phyloP scores from a whole-genome alignment of 805 yeast genomes.

The Myxozyma geophila region DNA sequence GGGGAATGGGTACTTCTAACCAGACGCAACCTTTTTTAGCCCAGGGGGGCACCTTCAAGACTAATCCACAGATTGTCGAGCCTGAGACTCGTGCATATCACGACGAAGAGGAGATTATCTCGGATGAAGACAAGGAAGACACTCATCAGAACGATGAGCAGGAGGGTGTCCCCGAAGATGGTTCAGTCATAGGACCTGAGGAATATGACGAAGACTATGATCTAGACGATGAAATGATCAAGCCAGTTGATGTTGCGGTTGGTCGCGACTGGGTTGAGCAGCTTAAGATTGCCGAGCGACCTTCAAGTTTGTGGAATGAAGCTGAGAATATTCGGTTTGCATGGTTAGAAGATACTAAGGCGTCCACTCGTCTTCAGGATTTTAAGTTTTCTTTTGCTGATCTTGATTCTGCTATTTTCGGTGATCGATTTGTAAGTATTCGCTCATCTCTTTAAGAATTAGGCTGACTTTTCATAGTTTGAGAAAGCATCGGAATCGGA shows the following conservation, averaged over 20 bases:
- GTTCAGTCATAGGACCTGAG: not conserved
- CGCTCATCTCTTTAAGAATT: no score
- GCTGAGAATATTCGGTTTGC: conserved; percentile 16
- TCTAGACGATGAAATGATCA: conserved; percentile 7
- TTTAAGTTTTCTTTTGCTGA: conserved; percentile 44
- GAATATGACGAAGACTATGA: conserved; percentile 13
- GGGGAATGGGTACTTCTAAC: conserved; percentile 19
- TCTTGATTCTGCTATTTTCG: conserved; percentile 57
- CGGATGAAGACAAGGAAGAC: conserved; percentile 21
- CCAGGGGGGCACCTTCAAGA: conserved; percentile 12
- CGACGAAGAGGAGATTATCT: conserved; percentile 6
- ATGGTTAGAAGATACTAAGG: conserved; percentile 2
- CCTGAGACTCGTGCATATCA: not conserved
- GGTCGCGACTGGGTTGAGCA: conserved; percentile 32
- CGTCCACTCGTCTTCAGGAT: conserved; percentile 14
- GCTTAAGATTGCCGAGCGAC: conserved; percentile 10
- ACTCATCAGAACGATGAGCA: conserved; percentile 6
- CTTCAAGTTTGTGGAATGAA: conserved; percentile 23
- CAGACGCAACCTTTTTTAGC: conserved; percentile 20
- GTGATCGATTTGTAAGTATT: conserved; percentile 20
- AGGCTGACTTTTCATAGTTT: conserved; percentile 4
- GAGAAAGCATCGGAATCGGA: conserved; percentile 1
- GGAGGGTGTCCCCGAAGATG: conserved; percentile 18
- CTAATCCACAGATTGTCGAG: not conserved
- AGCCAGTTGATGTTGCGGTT: conserved; percentile 1